A percentile compares a stretch with the other conserved stretches of the same genome.
Conservation (phyloP, 2,329 filamentous ascomycete genomes). For the Claviceps monticola region DNA sequence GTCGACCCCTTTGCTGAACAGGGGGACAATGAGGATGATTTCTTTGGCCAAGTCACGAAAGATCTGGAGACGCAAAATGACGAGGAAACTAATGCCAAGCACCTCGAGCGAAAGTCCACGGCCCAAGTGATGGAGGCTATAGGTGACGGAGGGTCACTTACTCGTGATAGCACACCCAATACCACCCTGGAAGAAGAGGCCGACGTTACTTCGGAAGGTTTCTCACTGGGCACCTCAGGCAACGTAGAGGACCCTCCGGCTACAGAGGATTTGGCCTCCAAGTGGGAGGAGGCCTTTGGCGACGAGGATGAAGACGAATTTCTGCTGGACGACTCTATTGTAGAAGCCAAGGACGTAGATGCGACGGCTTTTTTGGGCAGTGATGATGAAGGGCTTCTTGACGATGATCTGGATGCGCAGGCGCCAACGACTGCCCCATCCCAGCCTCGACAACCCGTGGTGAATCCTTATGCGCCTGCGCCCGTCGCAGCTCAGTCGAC, state of each 20-base stretch:
- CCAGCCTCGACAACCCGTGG: conserved; percentile 4
- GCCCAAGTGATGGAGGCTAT: conserved; percentile 45
- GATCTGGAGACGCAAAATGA: conserved; percentile 12
- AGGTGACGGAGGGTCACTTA: conserved; percentile 23
- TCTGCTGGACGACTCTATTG: conserved; percentile 41
- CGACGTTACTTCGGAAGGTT: conserved; percentile 9
- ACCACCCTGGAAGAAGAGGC: conserved; percentile 17
- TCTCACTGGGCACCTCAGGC: neutral
- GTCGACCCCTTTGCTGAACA: conserved; percentile 29
- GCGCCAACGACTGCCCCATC: conserved; percentile 11
- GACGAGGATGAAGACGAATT: conserved; percentile 59
- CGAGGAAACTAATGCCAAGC: conserved; percentile 10
- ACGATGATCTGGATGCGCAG: conserved; percentile 47
- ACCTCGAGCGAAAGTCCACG: conserved; percentile 56
- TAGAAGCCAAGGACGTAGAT: conserved; percentile 36
- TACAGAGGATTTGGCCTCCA: conserved; percentile 57
- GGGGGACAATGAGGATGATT: conserved; percentile 44
- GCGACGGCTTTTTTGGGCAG: conserved; percentile 59
- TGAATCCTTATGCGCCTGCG: conserved; percentile 16
- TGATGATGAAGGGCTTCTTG: conserved; percentile 71
- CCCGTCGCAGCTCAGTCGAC: conserved; percentile 8
- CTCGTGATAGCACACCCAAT: conserved; percentile 18
- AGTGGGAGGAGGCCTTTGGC: conserved; percentile 72
- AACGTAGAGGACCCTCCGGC: conserved; percentile 11
- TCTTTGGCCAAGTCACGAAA: conserved; percentile 41